Evolutionary conservation across 1,139 yeast species (phyloP).

Genomic region (Keqinozyma sinolaborantium): DNA sequence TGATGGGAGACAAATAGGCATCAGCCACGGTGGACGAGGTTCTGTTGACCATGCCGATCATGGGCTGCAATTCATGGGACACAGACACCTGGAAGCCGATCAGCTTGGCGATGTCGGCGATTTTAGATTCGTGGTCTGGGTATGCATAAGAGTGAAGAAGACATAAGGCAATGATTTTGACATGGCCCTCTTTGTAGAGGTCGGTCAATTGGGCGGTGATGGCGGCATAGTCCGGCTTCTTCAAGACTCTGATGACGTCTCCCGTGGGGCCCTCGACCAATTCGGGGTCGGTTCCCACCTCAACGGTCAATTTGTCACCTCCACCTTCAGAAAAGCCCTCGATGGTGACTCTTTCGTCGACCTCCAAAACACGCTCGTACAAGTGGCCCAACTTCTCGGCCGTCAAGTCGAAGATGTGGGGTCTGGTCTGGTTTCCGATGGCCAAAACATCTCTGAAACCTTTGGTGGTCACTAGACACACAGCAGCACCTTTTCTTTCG

Average conservation of each 20-base stretch:
- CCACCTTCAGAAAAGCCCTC: conserved; percentile 41
- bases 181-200: conserved; percentile 22
- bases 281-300: conserved; percentile 17
- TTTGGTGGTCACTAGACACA: conserved; percentile 47
- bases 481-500: conserved; percentile 51
- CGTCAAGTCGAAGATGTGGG: conserved; percentile 35
- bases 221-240: conserved; percentile 25
- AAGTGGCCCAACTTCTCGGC: conserved; percentile 35
- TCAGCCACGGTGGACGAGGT: conserved; percentile 45
- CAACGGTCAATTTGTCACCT: conserved; percentile 23
- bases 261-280: conserved; percentile 33
- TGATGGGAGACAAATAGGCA: conserved; percentile 40
- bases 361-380: conserved; percentile 31
- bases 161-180: conserved; percentile 35
- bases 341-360: conserved; percentile 42
- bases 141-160: conserved; percentile 39
- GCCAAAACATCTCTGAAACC: conserved; percentile 48
- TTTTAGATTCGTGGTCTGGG: conserved; percentile 34
- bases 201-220: conserved; percentile 20
- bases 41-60: conserved; percentile 43
- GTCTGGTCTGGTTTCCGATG: conserved; percentile 41
- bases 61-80: conserved; percentile 40
- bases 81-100: conserved; percentile 40
- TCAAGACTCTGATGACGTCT: conserved; percentile 28
- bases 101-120: conserved; percentile 32